phyloP scores from a whole-genome alignment of 2,329 filamentous ascomycete genomes.

The Lasiodiplodia theobromae region DNA sequence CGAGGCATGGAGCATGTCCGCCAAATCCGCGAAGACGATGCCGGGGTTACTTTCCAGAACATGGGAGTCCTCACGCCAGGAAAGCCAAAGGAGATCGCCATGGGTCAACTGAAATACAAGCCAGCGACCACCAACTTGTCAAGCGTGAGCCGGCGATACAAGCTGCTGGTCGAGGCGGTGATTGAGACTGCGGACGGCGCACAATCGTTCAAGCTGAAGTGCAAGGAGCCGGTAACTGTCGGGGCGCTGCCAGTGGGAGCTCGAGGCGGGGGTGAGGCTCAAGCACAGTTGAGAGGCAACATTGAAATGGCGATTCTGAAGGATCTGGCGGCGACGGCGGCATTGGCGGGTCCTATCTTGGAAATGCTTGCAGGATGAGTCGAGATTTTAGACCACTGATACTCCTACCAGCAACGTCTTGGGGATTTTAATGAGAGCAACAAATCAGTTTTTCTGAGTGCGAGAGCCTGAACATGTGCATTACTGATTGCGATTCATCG shows the following conservation, averaged over 20 bases:
- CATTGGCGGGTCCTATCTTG: background rate
- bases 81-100: slow-evolving; percentile 9
- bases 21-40: background rate
- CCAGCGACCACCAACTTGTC: background rate
- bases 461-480: too few species aligned
- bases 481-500: too few species aligned
- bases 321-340: background rate
- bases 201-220: slow-evolving; percentile 5
- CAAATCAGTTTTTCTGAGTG: background rate
- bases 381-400: background rate
- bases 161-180: background rate
- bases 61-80: background rate
- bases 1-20: background rate
- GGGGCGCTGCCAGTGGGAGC: background rate
- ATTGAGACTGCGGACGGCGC: background rate
- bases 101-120: slow-evolving; percentile 1
- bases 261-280: background rate
- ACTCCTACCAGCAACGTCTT: background rate
- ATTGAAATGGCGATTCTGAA: background rate
- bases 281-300: background rate
- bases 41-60: background rate
- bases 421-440: background rate
- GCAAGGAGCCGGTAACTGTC: background rate
- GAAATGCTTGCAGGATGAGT: background rate
- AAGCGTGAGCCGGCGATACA: background rate